Conservation (phyloP, 768 basidiomycete genomes). For the Amanita inopinata region DNA sequence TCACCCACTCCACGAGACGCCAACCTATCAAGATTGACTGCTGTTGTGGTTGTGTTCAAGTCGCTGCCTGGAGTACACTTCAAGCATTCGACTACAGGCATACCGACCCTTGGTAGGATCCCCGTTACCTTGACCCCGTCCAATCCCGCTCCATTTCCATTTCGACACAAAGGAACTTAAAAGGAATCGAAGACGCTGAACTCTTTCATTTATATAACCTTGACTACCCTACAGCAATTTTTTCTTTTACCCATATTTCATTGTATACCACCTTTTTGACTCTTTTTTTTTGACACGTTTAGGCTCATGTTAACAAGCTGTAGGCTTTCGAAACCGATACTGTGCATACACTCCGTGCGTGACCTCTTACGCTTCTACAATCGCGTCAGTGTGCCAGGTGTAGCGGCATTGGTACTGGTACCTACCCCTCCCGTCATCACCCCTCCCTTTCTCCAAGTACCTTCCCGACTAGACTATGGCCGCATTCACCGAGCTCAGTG, state of each 20-base stretch:
- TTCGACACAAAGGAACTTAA: conserved; percentile 10
- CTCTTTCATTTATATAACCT: conserved; percentile 10
- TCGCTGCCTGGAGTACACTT: too few relatives aligned
- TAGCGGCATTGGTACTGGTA: background rate
- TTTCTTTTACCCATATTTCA: conserved; percentile 8
- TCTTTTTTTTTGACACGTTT: conserved; percentile 1
- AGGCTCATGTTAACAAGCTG: conserved; percentile 1
- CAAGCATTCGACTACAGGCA: background rate
- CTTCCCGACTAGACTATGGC: background rate
- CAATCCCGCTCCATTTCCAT: background rate
- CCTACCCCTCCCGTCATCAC: background rate
- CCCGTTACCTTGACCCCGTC: too few relatives aligned
- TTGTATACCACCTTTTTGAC: conserved; percentile 7
- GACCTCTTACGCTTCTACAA: conserved; percentile 1
- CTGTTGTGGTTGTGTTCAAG: background rate
- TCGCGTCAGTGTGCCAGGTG: too few relatives aligned
- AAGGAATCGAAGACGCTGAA: conserved; percentile 10
- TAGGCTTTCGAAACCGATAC: conserved; percentile 4
- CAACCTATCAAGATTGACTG: too few relatives aligned
- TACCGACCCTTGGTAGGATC: background rate
- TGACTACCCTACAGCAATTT: conserved; percentile 2
- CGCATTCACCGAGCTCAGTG: too few relatives aligned
- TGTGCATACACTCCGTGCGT: conserved; percentile 2
- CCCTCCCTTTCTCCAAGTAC: background rate
- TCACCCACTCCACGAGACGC: too few relatives aligned